Base-by-base conservation (phyloP, 163 green algal genomes). In the Picocystis sp. region DNA sequence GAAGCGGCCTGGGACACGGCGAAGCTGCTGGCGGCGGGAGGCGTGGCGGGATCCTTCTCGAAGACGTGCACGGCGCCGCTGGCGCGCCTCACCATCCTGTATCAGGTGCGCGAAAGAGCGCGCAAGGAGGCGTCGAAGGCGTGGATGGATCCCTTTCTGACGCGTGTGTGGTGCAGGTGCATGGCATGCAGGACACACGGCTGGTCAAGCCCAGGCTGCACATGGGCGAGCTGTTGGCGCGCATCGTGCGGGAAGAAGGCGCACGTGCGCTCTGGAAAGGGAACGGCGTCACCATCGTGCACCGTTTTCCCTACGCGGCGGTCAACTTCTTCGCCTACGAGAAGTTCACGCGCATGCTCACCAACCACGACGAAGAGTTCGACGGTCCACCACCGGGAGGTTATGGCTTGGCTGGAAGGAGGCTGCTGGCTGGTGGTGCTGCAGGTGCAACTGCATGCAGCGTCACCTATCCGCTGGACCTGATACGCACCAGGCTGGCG, bases 31-130 rank as follows among this genome's bases (percentile, higher is more conserved):
- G 8, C 77, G 1, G 71, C 81, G 17, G 88, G 88, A 2, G 88
- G 88, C 19, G 38, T 96, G 2, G 89, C 88, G 1, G 88, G 88
- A 2, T 86, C 85, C 1, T 56, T 93, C 0, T 83, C 77, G 11
- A 97, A 97, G 56, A 89, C 74, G 0, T 75, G 61, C 47, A 94
- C 87, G 17, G 89, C 89, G 1, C 89, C 89, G 1, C 68, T 98
- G 12, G 85, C 84, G 1, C 74, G 89, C 5, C 73, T 98, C 0
- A 97, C 87, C 13, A 97, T 98, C 47, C 65, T 98, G 1, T 97
- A 93, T 59, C 89, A 98, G 75, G 86, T 88, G 11, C 24, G 38
- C 24, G 45, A 25, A 38, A 38, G 29, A 3, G 29, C 29, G 29
- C 29, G 29, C 3, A 38, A 38, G 29, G 29, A 8, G 8, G 29